These are phyloP conservation scores for Sugiyamaella japonica DNA, from an alignment of 1,139 yeast species.

Conservation along the genomic window DNA sequence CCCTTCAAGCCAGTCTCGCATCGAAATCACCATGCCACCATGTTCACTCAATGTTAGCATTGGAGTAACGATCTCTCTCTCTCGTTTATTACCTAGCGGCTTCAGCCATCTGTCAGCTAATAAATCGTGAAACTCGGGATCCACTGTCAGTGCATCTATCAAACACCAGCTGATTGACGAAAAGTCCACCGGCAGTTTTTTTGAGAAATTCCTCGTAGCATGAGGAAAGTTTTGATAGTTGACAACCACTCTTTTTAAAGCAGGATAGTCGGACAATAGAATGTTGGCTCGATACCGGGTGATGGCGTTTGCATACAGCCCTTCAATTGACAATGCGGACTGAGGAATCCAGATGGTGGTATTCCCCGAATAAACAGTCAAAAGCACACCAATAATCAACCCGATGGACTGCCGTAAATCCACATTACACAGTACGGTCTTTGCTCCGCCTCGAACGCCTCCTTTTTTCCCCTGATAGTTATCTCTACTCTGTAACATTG, in stretches of 20 bases:
- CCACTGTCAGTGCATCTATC: conserved; percentile 88
- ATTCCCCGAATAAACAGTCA: conserved; percentile 85
- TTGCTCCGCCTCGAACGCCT: conserved; percentile 19
- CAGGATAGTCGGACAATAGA: conserved; percentile 80
- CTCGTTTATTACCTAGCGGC: conserved; percentile 82
- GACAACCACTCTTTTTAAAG: conserved; percentile 88
- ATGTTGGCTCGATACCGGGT: conserved; percentile 71
- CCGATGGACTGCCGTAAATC: conserved; percentile 91
- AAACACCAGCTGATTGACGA: conserved; percentile 85
- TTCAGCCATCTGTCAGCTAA: conserved; percentile 88
- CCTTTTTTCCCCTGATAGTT: conserved; percentile 46
- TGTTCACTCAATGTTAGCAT: conserved; percentile 86
- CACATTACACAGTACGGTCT: conserved; percentile 61
- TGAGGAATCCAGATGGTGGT: conserved; percentile 79
- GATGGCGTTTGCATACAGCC: conserved; percentile 80
- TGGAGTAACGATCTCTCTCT: conserved; percentile 83
- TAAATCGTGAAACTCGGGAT: conserved; percentile 89
- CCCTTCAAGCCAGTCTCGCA: conserved; percentile 79
- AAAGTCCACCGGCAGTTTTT: conserved; percentile 75
- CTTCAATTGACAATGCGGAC: conserved; percentile 73
- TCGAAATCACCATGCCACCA: conserved; percentile 92
- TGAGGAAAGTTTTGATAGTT: conserved; percentile 92
- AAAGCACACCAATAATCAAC: conserved; percentile 72
- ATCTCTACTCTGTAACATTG: conserved; percentile 49
- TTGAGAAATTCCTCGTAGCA: conserved; percentile 74